Percentiles rank a stretch among this genome's conserved stretches.
phyloP scores from a whole-genome alignment of 1,139 yeast genomes.

The Yamadazyma aaseri region DNA sequence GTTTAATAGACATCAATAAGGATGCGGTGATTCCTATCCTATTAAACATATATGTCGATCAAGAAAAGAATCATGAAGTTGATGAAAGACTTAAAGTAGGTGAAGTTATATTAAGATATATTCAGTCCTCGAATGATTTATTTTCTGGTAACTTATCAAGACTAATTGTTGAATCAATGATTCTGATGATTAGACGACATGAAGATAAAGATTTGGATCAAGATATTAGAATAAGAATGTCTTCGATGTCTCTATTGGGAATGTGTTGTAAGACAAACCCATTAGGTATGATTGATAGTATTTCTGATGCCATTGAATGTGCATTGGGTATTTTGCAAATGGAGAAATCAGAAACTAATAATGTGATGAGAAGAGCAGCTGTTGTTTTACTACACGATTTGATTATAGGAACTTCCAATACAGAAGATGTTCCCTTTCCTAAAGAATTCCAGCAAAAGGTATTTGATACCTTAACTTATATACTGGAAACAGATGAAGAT shows the following conservation, averaged over 20 bases:
- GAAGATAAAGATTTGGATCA: slow-evolving; percentile 23
- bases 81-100: slow-evolving; percentile 78
- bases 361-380: slow-evolving; percentile 73
- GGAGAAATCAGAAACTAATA: slow-evolving; percentile 46
- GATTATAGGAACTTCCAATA: slow-evolving; percentile 42
- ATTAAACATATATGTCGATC: slow-evolving; percentile 39
- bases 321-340: slow-evolving; percentile 68
- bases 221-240: slow-evolving; percentile 73
- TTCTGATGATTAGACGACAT: slow-evolving; percentile 37
- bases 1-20: slow-evolving; percentile 49
- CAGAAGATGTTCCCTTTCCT: slow-evolving; percentile 51
- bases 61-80: slow-evolving; percentile 29
- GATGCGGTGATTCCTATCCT: slow-evolving; percentile 39
- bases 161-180: slow-evolving; percentile 28
- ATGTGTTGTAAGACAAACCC: slow-evolving; percentile 61
- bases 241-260: slow-evolving; percentile 82
- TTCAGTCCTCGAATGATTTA: slow-evolving; percentile 49
- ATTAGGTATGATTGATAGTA: slow-evolving; percentile 43
- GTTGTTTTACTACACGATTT: slow-evolving; percentile 68
- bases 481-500: slow-evolving; percentile 51
- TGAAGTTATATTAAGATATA: slow-evolving; percentile 67
- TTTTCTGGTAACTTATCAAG: slow-evolving; percentile 40
- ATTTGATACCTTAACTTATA: slow-evolving; percentile 42
- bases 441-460: slow-evolving; percentile 43
- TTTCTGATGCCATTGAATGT: slow-evolving; percentile 68